A percentile compares a stretch with the other conserved stretches of the same genome.
Evolutionary conservation across 176 grass and related monocot species (phyloP).

Genomic region (Oryza coarctata): DNA sequence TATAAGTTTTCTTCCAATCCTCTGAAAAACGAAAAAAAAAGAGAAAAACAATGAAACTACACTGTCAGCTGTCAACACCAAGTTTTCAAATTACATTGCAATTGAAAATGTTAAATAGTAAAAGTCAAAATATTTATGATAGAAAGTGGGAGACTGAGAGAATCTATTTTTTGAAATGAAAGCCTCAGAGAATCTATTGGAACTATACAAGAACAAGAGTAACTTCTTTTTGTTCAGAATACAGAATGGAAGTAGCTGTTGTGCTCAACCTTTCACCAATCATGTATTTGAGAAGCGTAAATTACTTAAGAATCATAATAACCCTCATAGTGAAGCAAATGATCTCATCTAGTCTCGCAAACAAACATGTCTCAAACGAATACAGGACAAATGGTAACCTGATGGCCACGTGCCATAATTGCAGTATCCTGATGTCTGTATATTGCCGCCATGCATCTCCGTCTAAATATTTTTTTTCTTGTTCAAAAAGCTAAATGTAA

Average conservation of each 20-base stretch:
- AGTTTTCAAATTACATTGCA: not conserved
- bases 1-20: slow-evolving; percentile 53
- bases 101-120: not conserved
- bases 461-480: not conserved
- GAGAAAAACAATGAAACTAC: not conserved
- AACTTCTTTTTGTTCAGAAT: too few relatives aligned
- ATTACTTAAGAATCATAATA: not conserved
- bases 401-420: not conserved
- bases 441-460: not conserved
- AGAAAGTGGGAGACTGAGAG: not conserved
- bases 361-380: not conserved
- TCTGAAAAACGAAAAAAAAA: slow-evolving; percentile 38
- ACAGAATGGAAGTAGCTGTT: not conserved
- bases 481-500: not conserved
- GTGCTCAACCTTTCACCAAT: not conserved
- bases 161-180: too few relatives aligned
- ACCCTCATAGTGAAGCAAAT: not conserved
- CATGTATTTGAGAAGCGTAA: slow-evolving; percentile 4
- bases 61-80: not conserved
- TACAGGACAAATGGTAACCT: not conserved
- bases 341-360: not conserved
- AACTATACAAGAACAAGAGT: not conserved
- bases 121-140: not conserved
- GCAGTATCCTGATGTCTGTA: not conserved
- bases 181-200: not conserved